Base-by-base conservation (phyloP, 371 early-diverging fungal species). In the Rhizomucor miehei region DNA sequence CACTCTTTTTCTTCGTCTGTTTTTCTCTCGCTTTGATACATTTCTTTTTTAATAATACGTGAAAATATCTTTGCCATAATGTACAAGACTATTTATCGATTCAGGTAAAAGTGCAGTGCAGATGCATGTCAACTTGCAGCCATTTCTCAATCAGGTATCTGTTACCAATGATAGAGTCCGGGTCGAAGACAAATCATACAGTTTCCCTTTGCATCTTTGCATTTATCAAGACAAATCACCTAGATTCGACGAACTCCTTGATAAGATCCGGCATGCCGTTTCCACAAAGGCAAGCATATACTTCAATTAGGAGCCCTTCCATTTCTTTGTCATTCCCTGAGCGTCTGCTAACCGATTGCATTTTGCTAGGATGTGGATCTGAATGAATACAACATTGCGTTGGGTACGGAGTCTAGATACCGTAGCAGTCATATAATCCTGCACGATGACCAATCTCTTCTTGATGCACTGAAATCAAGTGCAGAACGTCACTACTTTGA, bases 201-300 rank as follows among this genome's bases (percentile, higher is more conserved):
- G 51, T 46, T 63, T 66, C 46, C 69, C 71, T n/a, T 45, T 71
- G 16, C 71, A 65, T 51, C 49, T 74, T 23, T 68, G 59, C 48
- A 54, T 64, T 14, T 45, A 71, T 24, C 69, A 71, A 56, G 62
- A 65, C 37, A 64, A 66, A 53, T 38, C 56, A 36, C 68, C 71
- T 19, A 56, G 61, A 36, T 74, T 68, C 60, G 56, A 63, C 25
- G 75, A 74, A 19, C 60, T 74, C 20, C 14, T 62, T 16, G 51
- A 64, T 16, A 66, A 70, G 41, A 64, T 74, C 20, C 58, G 65
- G 49, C 54, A 54, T 39, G 60, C 64, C 23, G 29, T 29, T 29
- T 29, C 50, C 59, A n/a, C 43, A 43, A 14, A 50, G 39, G 44
- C 54, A 64, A 60, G 69, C 61, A 53, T 11, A 29, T 12, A 16